Percentiles rank a stretch among this genome's conserved stretches.
Conservation (phyloP, 169 alveolate genomes). For the Cryptosporidium sp. region DNA sequence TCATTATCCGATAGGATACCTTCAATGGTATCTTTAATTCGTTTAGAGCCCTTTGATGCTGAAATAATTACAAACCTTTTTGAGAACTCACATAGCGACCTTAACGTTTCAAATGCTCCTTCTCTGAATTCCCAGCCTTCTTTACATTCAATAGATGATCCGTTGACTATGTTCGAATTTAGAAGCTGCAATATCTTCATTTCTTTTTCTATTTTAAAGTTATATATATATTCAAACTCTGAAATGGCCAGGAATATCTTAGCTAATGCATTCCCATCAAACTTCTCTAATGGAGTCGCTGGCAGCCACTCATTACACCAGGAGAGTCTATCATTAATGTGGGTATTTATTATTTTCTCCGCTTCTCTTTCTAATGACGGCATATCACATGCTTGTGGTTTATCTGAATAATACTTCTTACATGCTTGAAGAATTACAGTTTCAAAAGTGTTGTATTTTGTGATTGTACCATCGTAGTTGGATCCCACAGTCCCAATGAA, state of each 20-base stretch:
- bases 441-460: conserved; percentile 40
- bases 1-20: background rate
- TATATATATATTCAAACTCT: conserved; percentile 53
- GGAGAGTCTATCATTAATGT: conserved; percentile 12
- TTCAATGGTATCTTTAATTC: conserved; percentile 37
- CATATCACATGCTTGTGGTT: conserved; percentile 14
- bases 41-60: conserved; percentile 30
- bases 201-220: conserved; percentile 70
- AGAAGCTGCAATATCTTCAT: conserved; percentile 21
- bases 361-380: conserved; percentile 9
- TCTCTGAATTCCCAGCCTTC: conserved; percentile 72
- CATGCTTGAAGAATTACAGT: conserved; percentile 53
- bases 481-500: conserved; percentile 37
- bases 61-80: conserved; percentile 36
- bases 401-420: conserved; percentile 32
- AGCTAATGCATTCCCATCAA: conserved; percentile 34
- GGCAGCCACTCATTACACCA: conserved; percentile 71
- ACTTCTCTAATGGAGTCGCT: conserved; percentile 17
- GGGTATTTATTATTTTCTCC: conserved; percentile 14
- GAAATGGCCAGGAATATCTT: conserved; percentile 66
- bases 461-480: conserved; percentile 67
- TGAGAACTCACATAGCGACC: background rate
- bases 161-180: conserved; percentile 30
- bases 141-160: conserved; percentile 9
- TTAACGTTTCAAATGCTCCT: conserved; percentile 46